Conservation (phyloP, 2,329 filamentous ascomycete genomes). For the Xylaria sp. region DNA sequence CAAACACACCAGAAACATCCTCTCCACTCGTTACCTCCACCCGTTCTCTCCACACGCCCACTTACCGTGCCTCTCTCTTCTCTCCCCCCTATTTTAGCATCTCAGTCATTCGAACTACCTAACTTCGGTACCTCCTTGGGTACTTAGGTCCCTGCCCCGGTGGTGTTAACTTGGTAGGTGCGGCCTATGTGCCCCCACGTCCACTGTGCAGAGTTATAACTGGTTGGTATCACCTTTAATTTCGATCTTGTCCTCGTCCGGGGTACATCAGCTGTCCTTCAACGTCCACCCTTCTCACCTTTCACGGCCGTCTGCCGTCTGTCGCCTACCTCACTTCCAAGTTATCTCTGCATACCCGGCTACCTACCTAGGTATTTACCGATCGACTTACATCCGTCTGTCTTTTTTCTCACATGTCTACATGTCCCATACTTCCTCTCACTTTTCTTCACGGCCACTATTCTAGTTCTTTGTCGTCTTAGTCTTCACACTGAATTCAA, state of each 20-base stretch:
- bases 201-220: slow-evolving; percentile 11
- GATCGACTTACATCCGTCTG: slow-evolving; percentile 1
- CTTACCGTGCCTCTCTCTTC: background rate
- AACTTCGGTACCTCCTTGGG: too few relatives aligned
- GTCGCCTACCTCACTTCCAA: slow-evolving; percentile 10
- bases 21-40: background rate
- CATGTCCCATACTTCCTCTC: slow-evolving; percentile 11
- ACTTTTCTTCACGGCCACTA: slow-evolving; percentile 14
- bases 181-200: slow-evolving; percentile 18
- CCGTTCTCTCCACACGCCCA: background rate
- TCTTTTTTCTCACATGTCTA: too few relatives aligned
- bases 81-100: background rate
- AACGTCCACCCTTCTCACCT: slow-evolving; percentile 6
- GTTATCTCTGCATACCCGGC: background rate
- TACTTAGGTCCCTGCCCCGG: too few relatives aligned
- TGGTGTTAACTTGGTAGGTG: slow-evolving; percentile 25
- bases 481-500: background rate
- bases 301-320: slow-evolving; percentile 4
- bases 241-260: slow-evolving; percentile 32
- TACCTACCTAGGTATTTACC: background rate
- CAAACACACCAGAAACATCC: slow-evolving; percentile 31
- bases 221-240: slow-evolving; percentile 23
- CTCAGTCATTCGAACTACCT: background rate
- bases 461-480: slow-evolving; percentile 11
- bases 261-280: slow-evolving; percentile 14